Evolutionary conservation across 208 protist species (phyloP).

Genomic region (Leishmania lainsoni): DNA sequence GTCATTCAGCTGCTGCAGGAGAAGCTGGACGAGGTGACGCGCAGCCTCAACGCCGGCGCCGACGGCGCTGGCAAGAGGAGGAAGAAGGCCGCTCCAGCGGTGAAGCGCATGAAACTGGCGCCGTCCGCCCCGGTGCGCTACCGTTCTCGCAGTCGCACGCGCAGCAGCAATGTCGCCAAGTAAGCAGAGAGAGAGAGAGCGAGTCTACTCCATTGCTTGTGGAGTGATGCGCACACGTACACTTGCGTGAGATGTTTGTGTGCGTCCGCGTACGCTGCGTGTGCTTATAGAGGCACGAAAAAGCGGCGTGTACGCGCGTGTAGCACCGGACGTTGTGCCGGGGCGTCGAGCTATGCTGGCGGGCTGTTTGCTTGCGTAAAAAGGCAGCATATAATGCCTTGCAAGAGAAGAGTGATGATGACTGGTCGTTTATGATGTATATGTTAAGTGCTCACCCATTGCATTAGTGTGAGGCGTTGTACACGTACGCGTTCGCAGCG

Average conservation of each 20-base stretch:
- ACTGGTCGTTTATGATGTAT: neutral
- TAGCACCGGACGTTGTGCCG: neutral
- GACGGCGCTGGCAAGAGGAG: constrained; percentile 39
- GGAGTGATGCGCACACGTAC: neutral
- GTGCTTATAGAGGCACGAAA: neutral
- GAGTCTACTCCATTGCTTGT: neutral
- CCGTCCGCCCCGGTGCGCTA: constrained; percentile 74
- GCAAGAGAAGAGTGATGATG: neutral
- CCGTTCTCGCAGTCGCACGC: constrained; percentile 39
- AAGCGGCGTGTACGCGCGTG: neutral
- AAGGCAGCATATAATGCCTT: neutral
- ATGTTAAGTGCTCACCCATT: neutral
- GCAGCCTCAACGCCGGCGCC: constrained; percentile 22
- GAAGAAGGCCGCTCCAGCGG: constrained; percentile 37
- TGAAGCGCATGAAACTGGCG: constrained; percentile 80
- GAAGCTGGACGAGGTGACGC: constrained; percentile 57
- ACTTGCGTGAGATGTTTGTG: neutral
- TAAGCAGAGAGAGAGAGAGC: constrained; percentile 2
- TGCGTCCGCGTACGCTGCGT: neutral
- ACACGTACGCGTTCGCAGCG: neutral
- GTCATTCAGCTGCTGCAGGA: constrained; percentile 63
- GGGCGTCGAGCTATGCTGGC: neutral
- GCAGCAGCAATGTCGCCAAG: constrained; percentile 22
- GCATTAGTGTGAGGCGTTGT: neutral
- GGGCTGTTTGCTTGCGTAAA: neutral